Conservation (phyloP, 305 asterid species). For the Nicotiana rustica region DNA sequence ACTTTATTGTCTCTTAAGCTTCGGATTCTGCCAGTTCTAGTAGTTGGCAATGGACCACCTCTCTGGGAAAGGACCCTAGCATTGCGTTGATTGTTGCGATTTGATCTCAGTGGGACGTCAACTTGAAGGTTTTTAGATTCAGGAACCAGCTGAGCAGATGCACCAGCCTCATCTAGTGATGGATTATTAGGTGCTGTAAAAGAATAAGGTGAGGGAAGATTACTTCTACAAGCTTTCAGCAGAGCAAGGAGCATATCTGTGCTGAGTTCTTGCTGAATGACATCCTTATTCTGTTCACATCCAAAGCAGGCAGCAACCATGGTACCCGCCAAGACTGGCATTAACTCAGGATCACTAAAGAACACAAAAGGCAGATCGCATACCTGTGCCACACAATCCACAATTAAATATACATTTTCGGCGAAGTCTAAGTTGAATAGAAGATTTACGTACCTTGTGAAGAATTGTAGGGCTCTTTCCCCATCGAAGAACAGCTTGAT, state of each 20-base stretch:
- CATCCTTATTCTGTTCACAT: constrained; percentile 90
- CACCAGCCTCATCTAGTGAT: constrained; percentile 55
- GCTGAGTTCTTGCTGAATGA: constrained; percentile 97
- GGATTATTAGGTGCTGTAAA: constrained; percentile 41
- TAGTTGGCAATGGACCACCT: constrained; percentile 45
- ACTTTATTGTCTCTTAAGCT: constrained; percentile 67
- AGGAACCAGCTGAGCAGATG: constrained; percentile 47
- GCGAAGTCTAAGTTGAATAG: neutral
- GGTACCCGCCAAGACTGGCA: constrained; percentile 90
- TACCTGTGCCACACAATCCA: constrained; percentile 58
- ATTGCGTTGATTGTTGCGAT: constrained; percentile 49
- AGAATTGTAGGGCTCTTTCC: constrained; percentile 99
- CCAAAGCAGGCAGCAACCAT: constrained; percentile 90
- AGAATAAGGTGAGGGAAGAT: constrained; percentile 33
- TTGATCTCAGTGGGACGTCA: constrained; percentile 58
- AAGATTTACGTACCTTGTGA: constrained; percentile 72
- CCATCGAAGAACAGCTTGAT: constrained; percentile 99
- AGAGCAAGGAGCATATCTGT: constrained; percentile 93
- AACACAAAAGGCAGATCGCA: constrained; percentile 95
- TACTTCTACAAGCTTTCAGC: constrained; percentile 79
- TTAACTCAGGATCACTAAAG: constrained; percentile 93
- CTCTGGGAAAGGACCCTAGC: constrained; percentile 60
- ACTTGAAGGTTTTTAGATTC: constrained; percentile 60
- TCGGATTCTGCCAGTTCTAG: constrained; percentile 56
- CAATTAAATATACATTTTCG: constrained; percentile 39